A percentile compares a stretch with the other conserved stretches of the same genome.
Conservation (phyloP, 805 yeast genomes). For the Kuraishia ogatae region DNA sequence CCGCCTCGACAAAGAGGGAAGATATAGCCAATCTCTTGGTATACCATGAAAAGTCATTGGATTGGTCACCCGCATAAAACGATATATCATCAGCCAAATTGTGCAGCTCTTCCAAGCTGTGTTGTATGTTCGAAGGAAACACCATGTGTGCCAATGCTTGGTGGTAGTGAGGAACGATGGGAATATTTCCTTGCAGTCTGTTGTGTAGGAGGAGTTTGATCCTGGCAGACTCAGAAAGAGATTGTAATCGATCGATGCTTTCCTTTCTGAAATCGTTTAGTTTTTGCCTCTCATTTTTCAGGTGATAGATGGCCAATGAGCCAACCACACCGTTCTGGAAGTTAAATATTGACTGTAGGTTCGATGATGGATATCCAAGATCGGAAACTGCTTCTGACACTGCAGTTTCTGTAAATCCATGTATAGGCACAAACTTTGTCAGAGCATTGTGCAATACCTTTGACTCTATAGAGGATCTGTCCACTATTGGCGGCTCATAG, state of each 20-base stretch:
- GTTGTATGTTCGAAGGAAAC: conserved; percentile 50
- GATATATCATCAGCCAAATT: conserved; percentile 77
- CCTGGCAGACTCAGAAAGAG: conserved; percentile 13
- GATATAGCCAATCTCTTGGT: conserved; percentile 70
- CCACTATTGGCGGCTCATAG: conserved; percentile 26
- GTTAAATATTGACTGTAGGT: conserved; percentile 9
- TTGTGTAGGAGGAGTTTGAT: conserved; percentile 25
- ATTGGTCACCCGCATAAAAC: conserved; percentile 67
- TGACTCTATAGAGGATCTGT: conserved; percentile 26
- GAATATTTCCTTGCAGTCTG: conserved; percentile 44
- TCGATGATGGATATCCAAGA: conserved; percentile 22
- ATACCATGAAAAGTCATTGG: conserved; percentile 89
- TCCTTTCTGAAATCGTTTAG: conserved; percentile 16
- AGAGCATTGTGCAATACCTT: conserved; percentile 24
- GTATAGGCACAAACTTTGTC: conserved; percentile 27
- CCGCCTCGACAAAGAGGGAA: conserved; percentile 64
- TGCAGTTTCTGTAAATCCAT: conserved; percentile 34
- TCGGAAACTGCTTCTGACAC: conserved; percentile 34
- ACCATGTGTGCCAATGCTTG: conserved; percentile 53
- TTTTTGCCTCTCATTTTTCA: conserved; percentile 31
- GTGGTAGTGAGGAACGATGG: conserved; percentile 33
- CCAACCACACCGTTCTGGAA: conserved; percentile 22
- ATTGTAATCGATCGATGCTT: conserved; percentile 13
- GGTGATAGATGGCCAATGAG: conserved; percentile 37
- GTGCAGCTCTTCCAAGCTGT: conserved; percentile 60